Evolutionary conservation across 148 eudicot species (phyloP).

Genomic region (Talinum fruticosum): DNA sequence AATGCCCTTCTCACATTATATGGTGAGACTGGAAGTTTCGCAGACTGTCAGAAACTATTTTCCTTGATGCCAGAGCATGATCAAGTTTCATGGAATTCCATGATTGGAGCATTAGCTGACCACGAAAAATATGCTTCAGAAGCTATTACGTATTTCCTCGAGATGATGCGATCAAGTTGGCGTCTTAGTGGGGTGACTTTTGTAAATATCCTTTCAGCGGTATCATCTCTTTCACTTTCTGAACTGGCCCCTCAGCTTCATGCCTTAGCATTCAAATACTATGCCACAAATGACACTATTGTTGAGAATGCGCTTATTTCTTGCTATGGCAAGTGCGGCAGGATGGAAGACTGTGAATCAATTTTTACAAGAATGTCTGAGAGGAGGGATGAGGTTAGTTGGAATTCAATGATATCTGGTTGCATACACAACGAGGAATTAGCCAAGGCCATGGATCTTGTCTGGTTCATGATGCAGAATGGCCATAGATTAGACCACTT

Average conservation of each 20-base stretch:
- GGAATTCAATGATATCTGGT: constrained; percentile 86
- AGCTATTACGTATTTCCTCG: constrained; percentile 46
- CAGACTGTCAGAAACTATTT: constrained; percentile 52
- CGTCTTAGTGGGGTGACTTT: constrained; percentile 56
- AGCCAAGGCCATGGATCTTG: constrained; percentile 65
- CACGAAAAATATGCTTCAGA: constrained; percentile 45
- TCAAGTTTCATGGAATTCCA: constrained; percentile 74
- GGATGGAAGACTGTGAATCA: constrained; percentile 52
- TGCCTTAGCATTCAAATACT: constrained; percentile 48
- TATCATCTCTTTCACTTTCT: constrained; percentile 45
- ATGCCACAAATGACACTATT: constrained; percentile 33
- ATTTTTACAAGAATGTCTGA: constrained; percentile 58
- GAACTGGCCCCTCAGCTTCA: constrained; percentile 60
- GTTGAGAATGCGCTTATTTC: constrained; percentile 62
- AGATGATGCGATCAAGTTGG: constrained; percentile 63
- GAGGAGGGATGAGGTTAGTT: constrained; percentile 61
- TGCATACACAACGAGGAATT: constrained; percentile 64
- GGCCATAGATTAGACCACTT: constrained; percentile 64
- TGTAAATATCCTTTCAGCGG: constrained; percentile 64
- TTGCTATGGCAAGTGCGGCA: constrained; percentile 76
- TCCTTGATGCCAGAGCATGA: constrained; percentile 58
- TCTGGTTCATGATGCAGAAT: constrained; percentile 59
- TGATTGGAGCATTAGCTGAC: constrained; percentile 60
- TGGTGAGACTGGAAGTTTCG: constrained; percentile 45
- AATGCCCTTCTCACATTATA: constrained; percentile 72